Percentiles rank a stretch among this genome's conserved stretches.
Conservation (phyloP, 805 yeast genomes). For the Komagataella kurtzmanii region DNA sequence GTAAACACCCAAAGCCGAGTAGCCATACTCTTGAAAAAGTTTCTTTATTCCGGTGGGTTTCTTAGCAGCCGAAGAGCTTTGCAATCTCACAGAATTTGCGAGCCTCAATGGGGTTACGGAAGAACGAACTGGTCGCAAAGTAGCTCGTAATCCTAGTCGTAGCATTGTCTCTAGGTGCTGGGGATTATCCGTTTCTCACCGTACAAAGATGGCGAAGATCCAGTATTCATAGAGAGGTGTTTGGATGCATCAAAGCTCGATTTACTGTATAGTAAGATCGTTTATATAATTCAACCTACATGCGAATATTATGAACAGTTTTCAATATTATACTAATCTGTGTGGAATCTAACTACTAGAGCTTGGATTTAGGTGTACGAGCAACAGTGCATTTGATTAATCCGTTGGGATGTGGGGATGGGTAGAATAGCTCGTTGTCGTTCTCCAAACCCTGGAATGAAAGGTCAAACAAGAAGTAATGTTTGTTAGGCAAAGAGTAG, state of each 20-base stretch:
- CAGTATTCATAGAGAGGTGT: neutral
- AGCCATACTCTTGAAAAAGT: slow-evolving; percentile 77
- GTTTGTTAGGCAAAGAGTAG: slow-evolving; percentile 83
- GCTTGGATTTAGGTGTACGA: slow-evolving; percentile 43
- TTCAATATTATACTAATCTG: neutral
- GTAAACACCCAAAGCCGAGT: slow-evolving; percentile 81
- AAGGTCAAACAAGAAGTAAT: slow-evolving; percentile 71
- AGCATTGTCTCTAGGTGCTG: neutral
- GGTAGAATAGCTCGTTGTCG: slow-evolving; percentile 78
- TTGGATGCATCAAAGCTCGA: neutral
- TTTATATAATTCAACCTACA: neutral
- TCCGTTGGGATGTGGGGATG: slow-evolving; percentile 88
- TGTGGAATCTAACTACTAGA: slow-evolving; percentile 13
- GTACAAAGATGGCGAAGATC: neutral
- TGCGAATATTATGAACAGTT: neutral
- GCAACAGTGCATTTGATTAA: slow-evolving; percentile 79
- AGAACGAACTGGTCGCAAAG: neutral
- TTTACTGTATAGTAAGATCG: neutral
- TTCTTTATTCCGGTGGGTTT: slow-evolving; percentile 40
- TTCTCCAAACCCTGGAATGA: slow-evolving; percentile 74
- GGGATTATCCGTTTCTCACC: neutral
- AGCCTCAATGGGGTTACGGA: neutral
- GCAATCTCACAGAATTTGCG: neutral
- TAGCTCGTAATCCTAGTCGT: neutral
- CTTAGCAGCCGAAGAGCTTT: slow-evolving; percentile 6